Evolutionary conservation across 768 basidiomycete genomes (phyloP).

Genomic region (Termitomyces sp.): DNA sequence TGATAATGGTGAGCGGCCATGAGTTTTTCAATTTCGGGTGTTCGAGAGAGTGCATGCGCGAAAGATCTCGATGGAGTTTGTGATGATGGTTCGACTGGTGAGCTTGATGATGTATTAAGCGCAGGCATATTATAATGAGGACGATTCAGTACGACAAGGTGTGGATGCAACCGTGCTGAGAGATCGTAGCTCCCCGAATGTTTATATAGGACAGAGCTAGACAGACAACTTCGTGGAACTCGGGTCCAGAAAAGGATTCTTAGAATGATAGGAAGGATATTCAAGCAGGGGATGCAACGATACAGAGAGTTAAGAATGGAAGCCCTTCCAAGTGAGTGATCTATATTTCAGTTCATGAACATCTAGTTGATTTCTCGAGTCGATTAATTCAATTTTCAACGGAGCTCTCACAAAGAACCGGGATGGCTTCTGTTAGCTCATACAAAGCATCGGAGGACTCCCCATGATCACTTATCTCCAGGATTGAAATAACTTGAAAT

Average conservation of each 20-base stretch:
- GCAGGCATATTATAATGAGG: background rate
- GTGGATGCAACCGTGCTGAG: background rate
- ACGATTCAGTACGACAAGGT: background rate
- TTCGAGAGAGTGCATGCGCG: constrained; percentile 7
- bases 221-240: background rate
- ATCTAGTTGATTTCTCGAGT: background rate
- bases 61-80: constrained; percentile 7
- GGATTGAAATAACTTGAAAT: background rate
- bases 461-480: background rate
- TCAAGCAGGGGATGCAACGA: background rate
- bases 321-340: background rate
- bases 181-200: background rate
- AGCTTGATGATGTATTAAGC: background rate
- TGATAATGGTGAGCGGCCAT: constrained; percentile 8
- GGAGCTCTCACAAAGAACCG: background rate
- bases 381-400: background rate
- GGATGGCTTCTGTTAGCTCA: background rate
- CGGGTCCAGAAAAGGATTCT: background rate
- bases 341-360: background rate
- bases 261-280: background rate
- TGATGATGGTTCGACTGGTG: background rate
- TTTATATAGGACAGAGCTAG: background rate
- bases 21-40: constrained; percentile 4
- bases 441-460: background rate
- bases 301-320: constrained; percentile 1